These are phyloP conservation scores for Amylocystis lapponica DNA, from an alignment of 768 basidiomycete species.

Conservation along the genomic window DNA sequence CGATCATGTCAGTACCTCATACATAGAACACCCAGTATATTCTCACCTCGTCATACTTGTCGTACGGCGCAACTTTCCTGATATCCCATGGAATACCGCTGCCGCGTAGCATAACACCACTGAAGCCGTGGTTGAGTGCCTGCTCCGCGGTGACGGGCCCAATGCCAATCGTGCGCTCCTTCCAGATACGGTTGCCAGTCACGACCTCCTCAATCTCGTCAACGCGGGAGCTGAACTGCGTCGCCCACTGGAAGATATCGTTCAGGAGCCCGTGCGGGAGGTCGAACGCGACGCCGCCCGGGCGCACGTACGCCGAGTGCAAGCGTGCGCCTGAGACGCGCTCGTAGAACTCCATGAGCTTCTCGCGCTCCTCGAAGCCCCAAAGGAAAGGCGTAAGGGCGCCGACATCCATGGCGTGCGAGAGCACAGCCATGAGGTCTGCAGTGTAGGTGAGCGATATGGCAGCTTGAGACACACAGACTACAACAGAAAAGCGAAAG, in stretches of 20 bases:
- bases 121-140: slow-evolving; percentile 89
- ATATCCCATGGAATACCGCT: slow-evolving; percentile 95
- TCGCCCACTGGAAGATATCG: slow-evolving; percentile 97
- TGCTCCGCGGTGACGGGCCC: slow-evolving; percentile 89
- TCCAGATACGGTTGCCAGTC: slow-evolving; percentile 98
- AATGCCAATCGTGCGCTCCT: slow-evolving; percentile 85
- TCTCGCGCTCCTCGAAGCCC: slow-evolving; percentile 99
- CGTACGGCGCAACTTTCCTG: slow-evolving; percentile 87
- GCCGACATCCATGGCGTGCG: slow-evolving; percentile 96
- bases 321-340: slow-evolving; percentile 97
- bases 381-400: slow-evolving; percentile 98
- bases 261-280: slow-evolving; percentile 97
- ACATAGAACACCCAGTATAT: too few relatives aligned
- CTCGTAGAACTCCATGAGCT: slow-evolving; percentile 99
- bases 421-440: slow-evolving; percentile 96
- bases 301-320: slow-evolving; percentile 96
- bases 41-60: slow-evolving; percentile 87
- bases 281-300: slow-evolving; percentile 97
- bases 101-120: slow-evolving; percentile 94
- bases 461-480: too few relatives aligned
- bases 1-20: not conserved
- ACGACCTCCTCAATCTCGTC: slow-evolving; percentile 99
- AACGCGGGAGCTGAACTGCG: slow-evolving; percentile 84
- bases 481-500: slow-evolving; percentile 13
- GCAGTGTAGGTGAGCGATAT: not conserved